phyloP scores from a whole-genome alignment of 306 rosid genomes.

The peach (Prunus persica) region Prunus_persica_NCBIv2 NC_034009.1:43258001-43258500 shows the following conservation, averaged over 20 bases:
- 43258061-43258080: background rate
- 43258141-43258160: slow-evolving; percentile 96
- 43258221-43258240: slow-evolving; percentile 29
- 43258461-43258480: background rate
- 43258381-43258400: slow-evolving; percentile 81
- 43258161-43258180: slow-evolving; percentile 86
- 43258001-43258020: background rate
- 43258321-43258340: background rate
- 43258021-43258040: background rate
- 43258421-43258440: background rate
- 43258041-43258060: background rate
- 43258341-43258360: slow-evolving; percentile 18
- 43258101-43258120: slow-evolving; percentile 99
- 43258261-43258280: slow-evolving; percentile 6
- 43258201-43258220: slow-evolving; percentile 36
- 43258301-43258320: background rate
- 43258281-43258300: background rate
- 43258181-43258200: slow-evolving; percentile 93
- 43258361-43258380: slow-evolving; percentile 93
- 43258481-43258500: background rate
- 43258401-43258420: slow-evolving; percentile 25
- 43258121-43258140: slow-evolving; percentile 90
- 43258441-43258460: background rate
- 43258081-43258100: slow-evolving; percentile 73
- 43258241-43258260: background rate